Evolutionary conservation across 1,284 basidiomycete genomes (phyloP).

Genomic region (Leccinum angustisporum): DNA sequence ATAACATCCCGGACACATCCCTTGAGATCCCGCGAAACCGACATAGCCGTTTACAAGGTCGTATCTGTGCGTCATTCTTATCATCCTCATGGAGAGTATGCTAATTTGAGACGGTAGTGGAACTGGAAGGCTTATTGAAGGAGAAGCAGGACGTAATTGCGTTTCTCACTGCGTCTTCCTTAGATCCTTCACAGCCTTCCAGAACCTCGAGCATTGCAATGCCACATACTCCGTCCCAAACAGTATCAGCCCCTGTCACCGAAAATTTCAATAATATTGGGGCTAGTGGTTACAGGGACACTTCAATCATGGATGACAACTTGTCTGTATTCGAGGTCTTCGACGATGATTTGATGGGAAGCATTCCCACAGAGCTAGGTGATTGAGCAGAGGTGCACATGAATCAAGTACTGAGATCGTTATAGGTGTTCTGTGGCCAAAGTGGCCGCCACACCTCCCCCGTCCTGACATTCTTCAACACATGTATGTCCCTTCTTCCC

Average conservation of each 20-base stretch:
- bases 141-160: constrained; percentile 34
- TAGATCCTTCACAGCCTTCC: constrained; percentile 3
- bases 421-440: constrained; percentile 44
- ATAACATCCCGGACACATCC: constrained; percentile 19
- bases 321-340: constrained; percentile 1
- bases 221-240: neutral
- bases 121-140: constrained; percentile 53
- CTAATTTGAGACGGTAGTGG: constrained; percentile 42
- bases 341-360: neutral
- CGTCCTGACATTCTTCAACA: constrained; percentile 58
- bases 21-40: constrained; percentile 53
- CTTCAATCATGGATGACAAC: neutral
- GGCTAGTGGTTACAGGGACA: neutral
- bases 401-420: constrained; percentile 1
- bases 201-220: neutral
- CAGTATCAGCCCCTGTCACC: neutral
- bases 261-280: neutral
- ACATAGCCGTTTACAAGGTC: constrained; percentile 61
- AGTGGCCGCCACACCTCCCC: constrained; percentile 66
- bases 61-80: constrained; percentile 55
- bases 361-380: constrained; percentile 8
- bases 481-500: constrained; percentile 45
- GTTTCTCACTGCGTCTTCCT: constrained; percentile 13
- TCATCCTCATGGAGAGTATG: neutral
- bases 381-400: neutral